Base-by-base conservation (phyloP, 2,329 filamentous ascomycete species). In the Botrytis paeoniae region DNA sequence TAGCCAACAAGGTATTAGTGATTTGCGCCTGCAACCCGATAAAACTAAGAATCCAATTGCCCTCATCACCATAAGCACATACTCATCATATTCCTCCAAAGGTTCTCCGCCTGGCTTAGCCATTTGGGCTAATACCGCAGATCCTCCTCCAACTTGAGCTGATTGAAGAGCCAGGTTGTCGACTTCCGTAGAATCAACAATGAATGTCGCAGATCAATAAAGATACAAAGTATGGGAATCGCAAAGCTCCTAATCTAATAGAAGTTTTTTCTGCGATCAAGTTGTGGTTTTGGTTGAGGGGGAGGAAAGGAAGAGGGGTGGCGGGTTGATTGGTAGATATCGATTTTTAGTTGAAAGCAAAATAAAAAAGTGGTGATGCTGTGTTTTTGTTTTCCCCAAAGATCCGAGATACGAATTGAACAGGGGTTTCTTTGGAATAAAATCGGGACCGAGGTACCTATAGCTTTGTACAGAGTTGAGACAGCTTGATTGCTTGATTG, bases 121-220 rank as follows among this genome's bases (percentile, higher is more conserved):
- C 89, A 91, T 91, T 82, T 86, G 85, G 87, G 88, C 89, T 88
- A 87, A 88, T 87, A 87, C 89, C 86, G 85, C 85, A 84, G 88
- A 85, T 85, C 87, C 88, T 86, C 86, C 86, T 86, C 89, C 87
- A 85, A 88, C 86, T 78, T 85, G 82, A 81, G 86, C 86, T 76
- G 86, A 84, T 84, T 89, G 86, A 82, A 91, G 85, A 79, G 79
- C 87, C 89, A 91, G 88, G 82, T 83, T 90, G 88, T 84, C 85
- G 84, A 80, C 78, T 80, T 77, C 60, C 71, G 54, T 62, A 73
- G 61, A 69, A 69, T 69, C 70, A 60, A 69, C 70, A 57, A n/a
- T 57, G 35, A 57, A 59, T 51, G 48, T 57, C 65, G 45, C 48
- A 18, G 65, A 14, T 25, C 48, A n/a, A 57, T 69, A 37, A 41